Percentiles rank a stretch among this genome's conserved stretches.
phyloP scores from a whole-genome alignment of 2,329 filamentous ascomycete species.

The Cladosporium austrohemisphaericum region DNA sequence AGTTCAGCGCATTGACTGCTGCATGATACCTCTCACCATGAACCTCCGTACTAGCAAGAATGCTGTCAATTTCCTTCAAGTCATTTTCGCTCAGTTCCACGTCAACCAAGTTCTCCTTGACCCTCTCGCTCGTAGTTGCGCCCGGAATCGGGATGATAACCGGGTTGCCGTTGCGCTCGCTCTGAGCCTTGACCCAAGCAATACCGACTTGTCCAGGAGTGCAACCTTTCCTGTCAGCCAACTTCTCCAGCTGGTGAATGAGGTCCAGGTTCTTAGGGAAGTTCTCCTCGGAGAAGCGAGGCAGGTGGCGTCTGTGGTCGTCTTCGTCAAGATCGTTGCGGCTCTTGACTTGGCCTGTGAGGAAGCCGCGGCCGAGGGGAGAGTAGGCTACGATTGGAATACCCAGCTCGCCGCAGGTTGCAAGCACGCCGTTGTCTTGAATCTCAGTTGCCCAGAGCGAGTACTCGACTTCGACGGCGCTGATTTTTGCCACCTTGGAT shows the following conservation, averaged over 20 bases:
- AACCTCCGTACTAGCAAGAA: constrained; percentile 46
- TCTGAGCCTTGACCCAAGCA: constrained; percentile 46
- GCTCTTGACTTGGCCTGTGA: constrained; percentile 52
- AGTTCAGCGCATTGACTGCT: constrained; percentile 20
- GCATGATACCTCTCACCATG: constrained; percentile 41
- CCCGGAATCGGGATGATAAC: constrained; percentile 45
- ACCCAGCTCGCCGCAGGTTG: constrained; percentile 56
- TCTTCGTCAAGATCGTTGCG: constrained; percentile 54
- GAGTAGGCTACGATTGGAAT: constrained; percentile 72
- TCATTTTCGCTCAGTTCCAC: constrained; percentile 46
- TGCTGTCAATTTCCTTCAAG: constrained; percentile 49
- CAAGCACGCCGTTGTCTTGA: constrained; percentile 55
- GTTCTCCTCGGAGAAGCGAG: constrained; percentile 60
- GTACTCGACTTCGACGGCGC: constrained; percentile 59
- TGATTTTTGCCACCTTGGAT: constrained; percentile 53
- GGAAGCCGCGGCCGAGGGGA: constrained; percentile 62
- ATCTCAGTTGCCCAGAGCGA: constrained; percentile 56
- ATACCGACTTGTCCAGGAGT: constrained; percentile 48
- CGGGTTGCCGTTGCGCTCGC: constrained; percentile 42
- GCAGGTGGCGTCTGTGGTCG: constrained; percentile 45
- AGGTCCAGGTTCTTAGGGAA: constrained; percentile 64
- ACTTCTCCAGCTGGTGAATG: constrained; percentile 52
- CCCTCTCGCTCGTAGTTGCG: constrained; percentile 34
- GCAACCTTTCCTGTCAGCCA: constrained; percentile 57
- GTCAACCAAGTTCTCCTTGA: constrained; percentile 39